A percentile compares a stretch with the other conserved stretches of the same genome.
phyloP scores from a whole-genome alignment of 2,329 filamentous ascomycete genomes.

The Lasiodiplodia theobromae region DNA sequence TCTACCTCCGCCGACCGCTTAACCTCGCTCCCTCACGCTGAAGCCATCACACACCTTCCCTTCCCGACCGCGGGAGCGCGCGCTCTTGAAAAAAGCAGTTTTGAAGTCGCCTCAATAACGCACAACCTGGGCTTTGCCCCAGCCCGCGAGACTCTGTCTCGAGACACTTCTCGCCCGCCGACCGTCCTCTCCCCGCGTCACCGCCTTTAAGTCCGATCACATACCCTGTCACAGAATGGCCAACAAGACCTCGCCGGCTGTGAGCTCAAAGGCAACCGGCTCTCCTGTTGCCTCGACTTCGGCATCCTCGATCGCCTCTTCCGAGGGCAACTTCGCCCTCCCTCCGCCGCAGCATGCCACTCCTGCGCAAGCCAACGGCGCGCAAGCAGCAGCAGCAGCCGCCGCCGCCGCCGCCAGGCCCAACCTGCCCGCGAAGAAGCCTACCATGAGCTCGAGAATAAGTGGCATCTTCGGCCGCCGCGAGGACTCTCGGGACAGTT shows the following conservation, averaged over 20 bases:
- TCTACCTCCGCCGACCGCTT: slow-evolving; percentile 16
- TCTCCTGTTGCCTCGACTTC: slow-evolving; percentile 46
- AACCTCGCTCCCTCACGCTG: slow-evolving; percentile 13
- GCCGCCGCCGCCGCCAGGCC: slow-evolving; percentile 43
- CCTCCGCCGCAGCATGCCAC: slow-evolving; percentile 37
- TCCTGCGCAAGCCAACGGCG: slow-evolving; percentile 37
- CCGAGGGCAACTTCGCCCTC: slow-evolving; percentile 43
- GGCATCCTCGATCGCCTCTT: slow-evolving; percentile 48
- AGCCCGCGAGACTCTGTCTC: slow-evolving; percentile 45
- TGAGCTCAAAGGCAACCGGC: slow-evolving; percentile 38
- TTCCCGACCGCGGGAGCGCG: slow-evolving; percentile 22
- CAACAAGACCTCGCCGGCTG: slow-evolving; percentile 40
- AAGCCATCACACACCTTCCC: neutral
- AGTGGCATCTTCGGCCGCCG: slow-evolving; percentile 47
- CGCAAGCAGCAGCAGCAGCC: slow-evolving; percentile 5
- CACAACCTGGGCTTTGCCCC: slow-evolving; percentile 47
- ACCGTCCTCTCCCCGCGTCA: slow-evolving; percentile 41
- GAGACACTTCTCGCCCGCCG: slow-evolving; percentile 27
- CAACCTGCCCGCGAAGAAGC: slow-evolving; percentile 41
- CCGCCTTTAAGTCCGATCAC: slow-evolving; percentile 35
- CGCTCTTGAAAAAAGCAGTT: slow-evolving; percentile 35
- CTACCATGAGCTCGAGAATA: slow-evolving; percentile 52
- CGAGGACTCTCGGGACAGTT: slow-evolving; percentile 39
- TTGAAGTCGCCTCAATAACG: slow-evolving; percentile 41
- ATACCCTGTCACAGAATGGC: slow-evolving; percentile 38